These are phyloP conservation scores for Vitis amurensis DNA, from an alignment of 164 flowering plant genomes.

Conservation along the genomic window DNA sequence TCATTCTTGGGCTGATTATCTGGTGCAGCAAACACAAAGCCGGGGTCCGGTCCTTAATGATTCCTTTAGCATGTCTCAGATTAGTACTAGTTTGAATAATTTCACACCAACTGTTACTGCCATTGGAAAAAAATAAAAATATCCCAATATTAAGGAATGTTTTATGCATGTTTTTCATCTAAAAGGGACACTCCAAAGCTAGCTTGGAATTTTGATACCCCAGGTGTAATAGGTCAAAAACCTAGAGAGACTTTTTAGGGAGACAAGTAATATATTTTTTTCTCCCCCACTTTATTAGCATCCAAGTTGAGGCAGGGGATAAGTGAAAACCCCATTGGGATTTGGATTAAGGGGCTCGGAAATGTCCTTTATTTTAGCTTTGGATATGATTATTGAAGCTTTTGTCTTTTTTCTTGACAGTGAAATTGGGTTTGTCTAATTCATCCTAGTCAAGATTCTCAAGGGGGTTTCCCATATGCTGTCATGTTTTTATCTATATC, in stretches of 20 bases:
- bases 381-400: slow-evolving; percentile 21
- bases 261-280: not conserved
- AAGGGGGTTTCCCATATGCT: slow-evolving; percentile 13
- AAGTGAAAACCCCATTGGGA: slow-evolving; percentile 21
- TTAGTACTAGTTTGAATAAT: not conserved
- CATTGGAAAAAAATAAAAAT: not conserved
- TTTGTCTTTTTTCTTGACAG: slow-evolving; percentile 18
- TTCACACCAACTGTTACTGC: not conserved
- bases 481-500: not conserved
- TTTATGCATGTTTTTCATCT: not conserved
- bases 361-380: slow-evolving; percentile 5
- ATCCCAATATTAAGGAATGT: not conserved
- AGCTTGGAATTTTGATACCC: not conserved
- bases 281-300: not conserved
- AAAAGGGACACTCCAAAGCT: no score
- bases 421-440: slow-evolving; percentile 9
- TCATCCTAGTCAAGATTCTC: slow-evolving; percentile 17
- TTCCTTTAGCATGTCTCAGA: no score
- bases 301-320: slow-evolving; percentile 11
- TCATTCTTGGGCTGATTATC: no score
- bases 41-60: no score
- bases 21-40: not conserved
- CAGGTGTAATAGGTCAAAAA: slow-evolving; percentile 5
- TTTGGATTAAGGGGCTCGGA: slow-evolving; percentile 19
- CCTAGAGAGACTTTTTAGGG: not conserved